phyloP scores from a whole-genome alignment of 768 basidiomycete genomes.

The Tulasnella sp. region DNA sequence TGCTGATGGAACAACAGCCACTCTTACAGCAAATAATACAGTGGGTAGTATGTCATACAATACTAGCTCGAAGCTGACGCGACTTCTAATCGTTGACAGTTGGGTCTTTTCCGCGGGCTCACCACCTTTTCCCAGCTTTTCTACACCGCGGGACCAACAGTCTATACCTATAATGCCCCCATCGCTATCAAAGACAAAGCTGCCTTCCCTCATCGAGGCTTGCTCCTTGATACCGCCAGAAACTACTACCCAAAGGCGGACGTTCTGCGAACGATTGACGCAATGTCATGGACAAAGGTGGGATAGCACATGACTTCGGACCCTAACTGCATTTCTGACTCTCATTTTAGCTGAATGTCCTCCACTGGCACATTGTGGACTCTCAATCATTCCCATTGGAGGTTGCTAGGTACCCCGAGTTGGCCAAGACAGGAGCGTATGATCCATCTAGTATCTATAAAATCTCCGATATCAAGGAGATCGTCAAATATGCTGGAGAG shows the following conservation, averaged over 20 bases:
- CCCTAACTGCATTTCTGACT: constrained; percentile 3
- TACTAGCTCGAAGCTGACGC: too few relatives aligned
- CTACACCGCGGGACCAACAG: constrained; percentile 32
- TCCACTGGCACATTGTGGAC: constrained; percentile 81
- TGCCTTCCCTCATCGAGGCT: constrained; percentile 53
- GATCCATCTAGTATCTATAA: constrained; percentile 41
- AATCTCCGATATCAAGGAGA: constrained; percentile 39
- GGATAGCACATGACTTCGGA: constrained; percentile 14
- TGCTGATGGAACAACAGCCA: constrained; percentile 39
- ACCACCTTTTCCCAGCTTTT: constrained; percentile 66
- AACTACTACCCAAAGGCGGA: constrained; percentile 57
- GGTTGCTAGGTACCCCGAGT: constrained; percentile 44
- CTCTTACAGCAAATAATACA: constrained; percentile 42
- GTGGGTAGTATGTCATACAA: constrained; percentile 25
- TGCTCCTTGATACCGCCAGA: constrained; percentile 70
- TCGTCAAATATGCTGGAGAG: constrained; percentile 55
- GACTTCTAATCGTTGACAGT: not conserved
- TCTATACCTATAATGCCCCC: constrained; percentile 43
- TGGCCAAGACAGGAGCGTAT: constrained; percentile 50
- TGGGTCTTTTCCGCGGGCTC: constrained; percentile 53
- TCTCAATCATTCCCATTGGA: constrained; percentile 63
- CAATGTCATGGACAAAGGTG: constrained; percentile 64
- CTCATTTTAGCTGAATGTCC: constrained; percentile 43
- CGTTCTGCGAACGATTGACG: constrained; percentile 55
- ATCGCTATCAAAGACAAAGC: constrained; percentile 42